A percentile compares a stretch with the other conserved stretches of the same genome.
Conservation (phyloP, 306 rosid species). For the Alnus glutinosa region DNA sequence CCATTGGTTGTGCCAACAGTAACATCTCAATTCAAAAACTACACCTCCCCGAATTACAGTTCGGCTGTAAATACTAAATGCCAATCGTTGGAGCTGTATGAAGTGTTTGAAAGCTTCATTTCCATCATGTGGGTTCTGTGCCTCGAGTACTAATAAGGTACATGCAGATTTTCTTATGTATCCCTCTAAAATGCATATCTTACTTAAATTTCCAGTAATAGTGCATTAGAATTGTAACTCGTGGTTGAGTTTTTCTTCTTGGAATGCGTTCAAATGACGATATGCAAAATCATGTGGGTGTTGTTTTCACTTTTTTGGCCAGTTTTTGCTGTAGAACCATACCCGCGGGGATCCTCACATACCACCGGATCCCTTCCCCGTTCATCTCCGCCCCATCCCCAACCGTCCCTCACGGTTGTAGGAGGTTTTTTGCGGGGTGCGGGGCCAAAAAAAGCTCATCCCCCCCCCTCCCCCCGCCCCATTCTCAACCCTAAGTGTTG, state of each 20-base stretch:
- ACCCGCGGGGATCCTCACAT: too few species aligned
- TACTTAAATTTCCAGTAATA: not conserved
- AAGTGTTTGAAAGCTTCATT: conserved; percentile 54
- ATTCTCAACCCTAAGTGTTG: too few species aligned
- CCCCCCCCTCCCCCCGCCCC: too few species aligned
- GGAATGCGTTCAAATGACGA: not conserved
- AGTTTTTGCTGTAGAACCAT: too few species aligned
- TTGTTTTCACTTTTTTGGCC: too few species aligned
- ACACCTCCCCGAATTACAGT: conserved; percentile 40
- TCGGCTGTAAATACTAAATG: not conserved
- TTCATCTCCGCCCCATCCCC: too few species aligned
- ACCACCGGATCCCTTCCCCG: too few species aligned
- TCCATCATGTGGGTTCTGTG: conserved; percentile 58
- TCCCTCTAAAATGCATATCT: not conserved
- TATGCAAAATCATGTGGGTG: too few species aligned
- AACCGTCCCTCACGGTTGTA: too few species aligned
- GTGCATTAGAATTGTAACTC: not conserved
- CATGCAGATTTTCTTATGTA: not conserved
- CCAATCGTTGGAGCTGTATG: conserved; percentile 49
- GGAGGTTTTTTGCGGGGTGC: too few species aligned
- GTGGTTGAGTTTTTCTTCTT: not conserved
- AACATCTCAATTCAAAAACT: conserved; percentile 28
- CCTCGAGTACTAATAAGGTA: conserved; percentile 44
- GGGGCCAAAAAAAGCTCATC: too few species aligned
- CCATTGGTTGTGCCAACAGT: conserved; percentile 32